Evolutionary conservation across 345 rosid species (phyloP).

Genomic region (Geranium brycei): DNA sequence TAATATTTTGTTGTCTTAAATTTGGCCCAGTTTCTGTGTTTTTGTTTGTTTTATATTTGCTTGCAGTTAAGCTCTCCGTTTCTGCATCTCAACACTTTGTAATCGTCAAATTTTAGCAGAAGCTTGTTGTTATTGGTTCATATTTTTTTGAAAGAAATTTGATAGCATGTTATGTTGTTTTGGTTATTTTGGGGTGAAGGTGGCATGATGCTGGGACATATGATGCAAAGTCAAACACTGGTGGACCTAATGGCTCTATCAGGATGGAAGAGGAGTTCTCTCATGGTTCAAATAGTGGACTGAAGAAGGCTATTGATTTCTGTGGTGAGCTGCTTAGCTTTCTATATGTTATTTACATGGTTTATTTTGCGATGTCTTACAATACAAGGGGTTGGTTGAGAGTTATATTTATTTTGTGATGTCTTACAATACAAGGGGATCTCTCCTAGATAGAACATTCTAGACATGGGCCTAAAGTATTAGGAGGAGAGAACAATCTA

Average conservation of each 20-base stretch:
- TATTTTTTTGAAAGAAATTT: neutral
- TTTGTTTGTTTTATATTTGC: neutral
- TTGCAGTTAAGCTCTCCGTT: neutral
- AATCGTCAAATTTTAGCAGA: neutral
- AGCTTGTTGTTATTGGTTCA: neutral
- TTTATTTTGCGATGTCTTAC: no score
- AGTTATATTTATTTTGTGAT: no score
- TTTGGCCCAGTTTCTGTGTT: neutral
- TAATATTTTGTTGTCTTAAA: neutral
- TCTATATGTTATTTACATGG: no score
- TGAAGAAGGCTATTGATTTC: no score
- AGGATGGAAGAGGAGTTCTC: constrained; percentile 65
- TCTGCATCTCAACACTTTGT: neutral
- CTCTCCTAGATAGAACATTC: no score
- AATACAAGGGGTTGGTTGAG: no score
- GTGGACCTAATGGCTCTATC: constrained; percentile 87
- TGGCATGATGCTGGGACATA: constrained; percentile 98
- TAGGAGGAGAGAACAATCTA: no score
- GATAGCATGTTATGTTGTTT: neutral
- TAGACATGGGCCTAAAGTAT: no score
- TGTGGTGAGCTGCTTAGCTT: no score
- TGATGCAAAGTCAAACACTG: constrained; percentile 66
- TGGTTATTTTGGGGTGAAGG: constrained; percentile 22
- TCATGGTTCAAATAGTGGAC: constrained; percentile 69
- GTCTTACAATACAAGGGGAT: no score